Evolutionary conservation across 108 stramenopile genomes (phyloP), one percentile per base, ranked within the genome.

Genomic region (Conticribra weissflogii): DNA sequence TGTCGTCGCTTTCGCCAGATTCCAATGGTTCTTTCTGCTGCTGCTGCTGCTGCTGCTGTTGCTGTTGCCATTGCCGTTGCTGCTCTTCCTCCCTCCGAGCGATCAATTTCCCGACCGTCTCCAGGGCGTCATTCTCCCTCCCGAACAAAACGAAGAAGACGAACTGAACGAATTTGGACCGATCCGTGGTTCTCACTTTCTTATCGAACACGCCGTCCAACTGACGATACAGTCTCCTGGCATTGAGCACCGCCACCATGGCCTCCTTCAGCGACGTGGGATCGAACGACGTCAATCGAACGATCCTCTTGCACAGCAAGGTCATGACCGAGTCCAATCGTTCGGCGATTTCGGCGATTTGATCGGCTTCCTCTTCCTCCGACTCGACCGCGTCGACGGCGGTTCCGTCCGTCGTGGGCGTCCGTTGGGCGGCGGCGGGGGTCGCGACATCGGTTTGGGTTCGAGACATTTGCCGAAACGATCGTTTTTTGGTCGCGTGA

Each of bases 131-230:
- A 30, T 71, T 61, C 48, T 95, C 93, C 54, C 90, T 71, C 17
- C 89, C 96, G 70, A 94, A 96, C 23, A 92, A 59, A 47, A 86
- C 83, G 62, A 99, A 90, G 22, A 97, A 81, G 25, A 89, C 72
- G 59, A 97, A 99, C 63, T 98, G 98, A 3, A 97, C 97, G 82
- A 93, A 98, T 70, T 99, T 99, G 54, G 90, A 94, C 50, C 96
- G 87, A 83, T 97, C 90, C 22, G 98, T 97, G 44, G 88, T 89
- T 27, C 98, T 54, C 17, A 98, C 87, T 30, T 82, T 75, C 28
- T 67, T 82, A 33, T 96, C 94, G 81, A 98, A 96, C 1, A 83
- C 74, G 3, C 44, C 72, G 33, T 73, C 61, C 33, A 80, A 47
- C 51, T 73, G 71, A 28, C 77, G 64, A 46, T 76, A 61, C 27